Base-by-base conservation (phyloP, 2,329 filamentous ascomycete species). In the Claviceps humidiphila region DNA sequence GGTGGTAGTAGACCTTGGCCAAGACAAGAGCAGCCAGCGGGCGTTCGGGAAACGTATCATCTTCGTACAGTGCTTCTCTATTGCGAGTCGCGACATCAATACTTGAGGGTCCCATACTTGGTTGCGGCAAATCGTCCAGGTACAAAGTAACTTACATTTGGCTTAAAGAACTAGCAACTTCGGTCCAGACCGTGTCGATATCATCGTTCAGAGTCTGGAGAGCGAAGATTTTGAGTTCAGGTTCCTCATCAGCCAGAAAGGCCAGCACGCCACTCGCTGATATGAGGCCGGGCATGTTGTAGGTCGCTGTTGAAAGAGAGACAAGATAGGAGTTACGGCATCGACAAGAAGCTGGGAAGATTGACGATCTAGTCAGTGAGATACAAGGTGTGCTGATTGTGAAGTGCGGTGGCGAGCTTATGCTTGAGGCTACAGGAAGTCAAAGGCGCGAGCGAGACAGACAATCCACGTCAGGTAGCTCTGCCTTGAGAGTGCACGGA, bases 1-100 rank as follows among this genome's bases (percentile, higher is more conserved):
- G 82, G 67, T 98, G 93, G 67, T 97, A 98, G 74, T 97, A 98
- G 60, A 97, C 89, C 77, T 98, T 98, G 61, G 93, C 87, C 44
- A 95, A 86, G 51, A 98, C 89, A 49, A 98, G 78, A 51, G 93
- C 93, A 52, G 93, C 93, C 53, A 98, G 84, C 68, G 93, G 87
- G 64, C 91, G 88, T 69, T 98, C 87, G 48, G 90, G 87, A 64
- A 98, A 98, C 55, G 81, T 79, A 63, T 95, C 89, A 72, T 98
- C 91, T 77, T 98, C 93, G 71, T 95, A 98, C 49, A 98, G 81
- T 52, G 89, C 88, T 79, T 98, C 93, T 73, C 91, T 97, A 65
- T 55, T 53, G 46, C 49, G 24, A n/a, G 24, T 24, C 24, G 24
- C 9, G 45, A 34, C 30, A 34, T 51, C 17, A 51, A 38, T 42